phyloP scores from a whole-genome alignment of 2,329 filamentous ascomycete species.

The Talaromyces marneffei region DNA sequence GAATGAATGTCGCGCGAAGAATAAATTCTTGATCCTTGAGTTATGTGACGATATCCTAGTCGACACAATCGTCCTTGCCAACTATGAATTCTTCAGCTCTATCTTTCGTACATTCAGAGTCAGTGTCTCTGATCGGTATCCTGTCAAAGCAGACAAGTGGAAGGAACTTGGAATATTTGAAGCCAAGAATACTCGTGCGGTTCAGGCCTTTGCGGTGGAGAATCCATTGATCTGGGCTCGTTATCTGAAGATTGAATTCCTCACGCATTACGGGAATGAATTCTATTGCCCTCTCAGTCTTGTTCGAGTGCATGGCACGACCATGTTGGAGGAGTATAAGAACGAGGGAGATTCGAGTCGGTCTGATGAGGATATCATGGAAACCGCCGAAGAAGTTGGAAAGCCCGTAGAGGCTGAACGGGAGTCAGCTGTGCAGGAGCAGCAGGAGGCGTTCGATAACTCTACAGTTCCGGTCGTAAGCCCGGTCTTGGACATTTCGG shows the following conservation, averaged over 20 bases:
- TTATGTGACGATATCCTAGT: constrained; percentile 81
- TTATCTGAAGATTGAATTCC: constrained; percentile 84
- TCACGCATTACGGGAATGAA: constrained; percentile 92
- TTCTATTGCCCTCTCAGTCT: constrained; percentile 93
- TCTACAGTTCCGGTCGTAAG: not conserved
- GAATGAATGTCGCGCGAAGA: constrained; percentile 75
- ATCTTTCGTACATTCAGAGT: constrained; percentile 88
- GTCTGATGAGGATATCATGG: constrained; percentile 57
- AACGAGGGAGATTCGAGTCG: constrained; percentile 68
- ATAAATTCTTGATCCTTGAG: constrained; percentile 93
- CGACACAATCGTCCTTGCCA: constrained; percentile 93
- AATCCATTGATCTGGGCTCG: constrained; percentile 94
- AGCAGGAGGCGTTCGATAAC: constrained; percentile 1
- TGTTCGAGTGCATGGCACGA: constrained; percentile 83
- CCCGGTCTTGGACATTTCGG: not conserved
- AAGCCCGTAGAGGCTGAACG: constrained; percentile 17
- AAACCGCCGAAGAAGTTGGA: constrained; percentile 29
- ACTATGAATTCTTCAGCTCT: constrained; percentile 98
- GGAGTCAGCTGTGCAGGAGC: not conserved
- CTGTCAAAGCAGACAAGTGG: constrained; percentile 89
- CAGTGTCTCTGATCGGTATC: constrained; percentile 90
- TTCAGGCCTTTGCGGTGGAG: constrained; percentile 90
- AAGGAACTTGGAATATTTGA: constrained; percentile 81
- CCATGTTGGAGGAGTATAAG: constrained; percentile 91
- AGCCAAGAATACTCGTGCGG: constrained; percentile 83